Evolutionary conservation across 805 yeast species (phyloP), one percentile per base, ranked within the genome.

Genomic region (Suhomyces pyralidae): DNA sequence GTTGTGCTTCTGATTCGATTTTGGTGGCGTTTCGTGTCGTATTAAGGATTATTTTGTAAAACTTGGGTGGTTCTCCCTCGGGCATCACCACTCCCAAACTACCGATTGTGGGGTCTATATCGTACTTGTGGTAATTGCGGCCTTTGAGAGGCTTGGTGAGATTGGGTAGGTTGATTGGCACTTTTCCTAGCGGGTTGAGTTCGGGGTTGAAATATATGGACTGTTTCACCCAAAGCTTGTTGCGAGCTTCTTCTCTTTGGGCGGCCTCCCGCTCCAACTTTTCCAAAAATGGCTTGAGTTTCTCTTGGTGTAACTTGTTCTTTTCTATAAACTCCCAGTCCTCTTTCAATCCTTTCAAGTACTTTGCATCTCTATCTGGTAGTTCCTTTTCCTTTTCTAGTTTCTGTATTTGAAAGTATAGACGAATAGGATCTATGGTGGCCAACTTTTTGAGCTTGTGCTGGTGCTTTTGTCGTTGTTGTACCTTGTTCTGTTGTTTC

Each of bases 191-290:
- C 2, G 86, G 84, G 54, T 85, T 85, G 70, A 86, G 77, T 55
- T 85, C 88, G 4, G 85, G 83, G 58, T 85, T 86, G 64, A 81
- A 84, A 61, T 80, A 85, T 1, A 83, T 71, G 7, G 88, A 83
- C 38, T 73, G 67, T 26, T 58, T 60, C 1, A 84, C 85, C 59
- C 80, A 66, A 7, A 71, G 66, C 48, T 61, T 71, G 55, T 53
- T 59, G n/a, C 51, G 55, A 45, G 51, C 61, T 40, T 50, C 52
- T 30, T 53, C 52, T 42, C 57, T 54, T 32, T 60, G 55, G 30
- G 51, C 50, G 42, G 61, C 58, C 32, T 62, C 59, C 40, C 50
- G 44, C 46, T 65, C 61, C 24, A 58, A 30, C 46, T 55, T 54
- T 44, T 53, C 63, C 25, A 71, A 50, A 46, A 71, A 65, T 1